Conservation (phyloP, 305 asterid genomes). For the Fraxinus velutina region DNA sequence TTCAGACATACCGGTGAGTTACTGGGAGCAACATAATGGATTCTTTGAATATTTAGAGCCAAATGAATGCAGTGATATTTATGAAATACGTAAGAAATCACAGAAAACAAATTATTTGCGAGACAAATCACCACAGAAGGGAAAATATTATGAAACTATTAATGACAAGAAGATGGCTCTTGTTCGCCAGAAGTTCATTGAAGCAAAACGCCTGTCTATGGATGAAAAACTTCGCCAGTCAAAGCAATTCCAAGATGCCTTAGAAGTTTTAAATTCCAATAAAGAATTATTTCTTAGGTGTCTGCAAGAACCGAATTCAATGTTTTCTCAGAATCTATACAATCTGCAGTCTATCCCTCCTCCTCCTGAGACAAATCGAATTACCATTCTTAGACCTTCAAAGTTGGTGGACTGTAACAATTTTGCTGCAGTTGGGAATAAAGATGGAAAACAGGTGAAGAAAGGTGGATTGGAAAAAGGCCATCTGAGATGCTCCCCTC, state of each 20-base stretch:
- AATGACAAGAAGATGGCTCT: constrained; percentile 46
- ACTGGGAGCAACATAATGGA: constrained; percentile 63
- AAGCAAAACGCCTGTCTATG: constrained; percentile 50
- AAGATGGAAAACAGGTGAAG: constrained; percentile 26
- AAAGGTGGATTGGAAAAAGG: constrained; percentile 36
- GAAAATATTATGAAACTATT: constrained; percentile 29
- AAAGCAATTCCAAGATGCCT: constrained; percentile 48
- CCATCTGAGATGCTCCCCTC: constrained; percentile 41
- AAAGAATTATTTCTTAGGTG: constrained; percentile 45
- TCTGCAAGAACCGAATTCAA: constrained; percentile 53
- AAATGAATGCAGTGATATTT: constrained; percentile 57
- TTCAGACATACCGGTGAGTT: constrained; percentile 55
- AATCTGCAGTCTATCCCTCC: constrained; percentile 36
- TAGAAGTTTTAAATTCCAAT: constrained; percentile 49
- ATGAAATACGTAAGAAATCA: constrained; percentile 43
- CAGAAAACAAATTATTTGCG: constrained; percentile 27
- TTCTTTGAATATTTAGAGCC: constrained; percentile 48
- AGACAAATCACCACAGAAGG: constrained; percentile 40
- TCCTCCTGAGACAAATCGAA: constrained; percentile 41
- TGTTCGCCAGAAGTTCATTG: constrained; percentile 52
- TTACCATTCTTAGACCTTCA: constrained; percentile 52
- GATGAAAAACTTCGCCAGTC: constrained; percentile 51
- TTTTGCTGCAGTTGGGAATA: constrained; percentile 33
- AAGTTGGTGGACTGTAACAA: constrained; percentile 34
- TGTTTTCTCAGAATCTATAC: constrained; percentile 36